Conservation (phyloP, 2,329 filamentous ascomycete genomes). For the Dryadomyces quercus-mongolicae region DNA sequence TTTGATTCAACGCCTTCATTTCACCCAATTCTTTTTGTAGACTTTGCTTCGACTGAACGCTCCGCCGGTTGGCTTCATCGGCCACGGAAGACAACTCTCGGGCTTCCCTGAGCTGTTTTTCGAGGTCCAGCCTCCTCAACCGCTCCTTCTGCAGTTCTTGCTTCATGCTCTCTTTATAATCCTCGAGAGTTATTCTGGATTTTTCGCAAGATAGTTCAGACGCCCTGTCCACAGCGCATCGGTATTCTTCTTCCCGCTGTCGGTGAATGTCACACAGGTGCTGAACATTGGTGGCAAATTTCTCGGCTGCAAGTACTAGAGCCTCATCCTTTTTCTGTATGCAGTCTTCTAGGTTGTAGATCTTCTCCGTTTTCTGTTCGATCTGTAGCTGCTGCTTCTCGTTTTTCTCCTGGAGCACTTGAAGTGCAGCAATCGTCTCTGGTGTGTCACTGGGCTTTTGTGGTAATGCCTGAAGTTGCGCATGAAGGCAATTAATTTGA, state of each 20-base stretch:
- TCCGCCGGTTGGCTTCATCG: slow-evolving; percentile 7
- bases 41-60: neutral
- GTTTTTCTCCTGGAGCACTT: neutral
- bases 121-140: slow-evolving; percentile 5
- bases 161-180: slow-evolving; percentile 1
- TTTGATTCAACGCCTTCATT: neutral
- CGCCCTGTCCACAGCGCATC: slow-evolving; percentile 2
- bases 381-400: slow-evolving; percentile 1
- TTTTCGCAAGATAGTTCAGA: slow-evolving; percentile 5
- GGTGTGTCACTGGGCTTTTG: neutral
- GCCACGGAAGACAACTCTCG: slow-evolving; percentile 3
- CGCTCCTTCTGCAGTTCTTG: slow-evolving; percentile 10
- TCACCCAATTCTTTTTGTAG: slow-evolving; percentile 5
- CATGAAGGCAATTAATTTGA: neutral
- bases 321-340: slow-evolving; percentile 1
- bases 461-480: neutral
- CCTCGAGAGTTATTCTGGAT: slow-evolving; percentile 2
- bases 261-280: slow-evolving; percentile 2
- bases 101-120: slow-evolving; percentile 8
- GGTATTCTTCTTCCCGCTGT: slow-evolving; percentile 7
- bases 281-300: slow-evolving; percentile 2
- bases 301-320: neutral
- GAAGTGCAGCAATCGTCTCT: neutral
- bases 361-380: slow-evolving; percentile 1
- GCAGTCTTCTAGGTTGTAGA: slow-evolving; percentile 5